Evolutionary conservation across 1,139 yeast species (phyloP).

Genomic region (Yamadazyma diddensiae): DNA sequence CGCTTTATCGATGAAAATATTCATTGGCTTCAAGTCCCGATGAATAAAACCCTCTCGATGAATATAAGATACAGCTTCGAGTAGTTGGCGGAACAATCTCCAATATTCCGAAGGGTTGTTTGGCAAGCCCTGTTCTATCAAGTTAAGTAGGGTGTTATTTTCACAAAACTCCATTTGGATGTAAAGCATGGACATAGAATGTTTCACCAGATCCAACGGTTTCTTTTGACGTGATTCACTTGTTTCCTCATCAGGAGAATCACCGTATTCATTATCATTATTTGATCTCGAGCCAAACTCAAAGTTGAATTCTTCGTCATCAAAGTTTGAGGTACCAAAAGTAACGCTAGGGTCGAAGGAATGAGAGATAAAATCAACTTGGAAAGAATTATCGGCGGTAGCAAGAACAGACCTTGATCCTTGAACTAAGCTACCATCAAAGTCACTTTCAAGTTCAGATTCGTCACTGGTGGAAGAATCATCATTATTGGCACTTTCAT

Average conservation of each 20-base stretch:
- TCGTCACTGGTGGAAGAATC: slow-evolving; percentile 3
- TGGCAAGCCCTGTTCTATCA: slow-evolving; percentile 79
- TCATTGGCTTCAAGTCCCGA: slow-evolving; percentile 92
- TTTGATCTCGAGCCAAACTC: slow-evolving; percentile 25
- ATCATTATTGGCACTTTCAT: slow-evolving; percentile 17
- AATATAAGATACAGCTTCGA: slow-evolving; percentile 89
- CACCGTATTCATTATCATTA: slow-evolving; percentile 10
- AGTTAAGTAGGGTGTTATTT: slow-evolving; percentile 79
- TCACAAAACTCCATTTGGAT: slow-evolving; percentile 99
- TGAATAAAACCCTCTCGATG: slow-evolving; percentile 95
- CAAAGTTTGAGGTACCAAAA: slow-evolving; percentile 40
- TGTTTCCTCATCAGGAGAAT: slow-evolving; percentile 11
- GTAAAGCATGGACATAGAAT: slow-evolving; percentile 49
- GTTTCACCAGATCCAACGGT: neutral
- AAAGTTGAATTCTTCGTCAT: slow-evolving; percentile 22
- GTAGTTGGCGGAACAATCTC: slow-evolving; percentile 81
- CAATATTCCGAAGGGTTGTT: slow-evolving; percentile 77
- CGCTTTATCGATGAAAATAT: slow-evolving; percentile 88
- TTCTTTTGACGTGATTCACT: slow-evolving; percentile 9
- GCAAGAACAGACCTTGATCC: slow-evolving; percentile 30
- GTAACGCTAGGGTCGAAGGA: slow-evolving; percentile 61
- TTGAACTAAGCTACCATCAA: slow-evolving; percentile 18
- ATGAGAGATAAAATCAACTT: slow-evolving; percentile 64
- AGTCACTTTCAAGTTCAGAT: slow-evolving; percentile 18
- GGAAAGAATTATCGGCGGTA: slow-evolving; percentile 37